Evolutionary conservation across 164 flowering plant genomes (phyloP), one percentile per base, ranked within the genome.

Genomic region (Vitis rotundifolia): DNA sequence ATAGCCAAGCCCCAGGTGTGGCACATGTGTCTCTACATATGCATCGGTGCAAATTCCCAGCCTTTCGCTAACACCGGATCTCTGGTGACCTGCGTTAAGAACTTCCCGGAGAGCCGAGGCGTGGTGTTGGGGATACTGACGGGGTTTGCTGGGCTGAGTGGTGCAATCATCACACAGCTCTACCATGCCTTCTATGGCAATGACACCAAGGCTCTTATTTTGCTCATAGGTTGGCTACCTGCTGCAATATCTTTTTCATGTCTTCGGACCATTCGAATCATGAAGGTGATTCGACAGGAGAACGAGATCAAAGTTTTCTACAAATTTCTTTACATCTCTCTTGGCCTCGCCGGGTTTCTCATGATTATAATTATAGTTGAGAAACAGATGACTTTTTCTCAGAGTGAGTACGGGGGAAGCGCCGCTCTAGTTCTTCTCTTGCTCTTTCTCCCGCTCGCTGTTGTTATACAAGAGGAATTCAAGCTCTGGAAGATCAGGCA

Each of bases 51-150:
- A 0, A 85, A 83, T 56, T 85, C 86, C 14, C 83, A 79, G 37
- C 48, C 86, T 0, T 85, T 83, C 49, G 79, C 84, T 6, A 82
- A 82, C 71, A 82, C 86, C 1, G 86, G 83, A 3, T 76, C 83
- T 1, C 72, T 85, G 2, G 86, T 85, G 29, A 77, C 84, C 0
- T 84, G 88, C 48, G 86, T 84, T 11, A 80, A 82, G 68, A 85
- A 82, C 61, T 83, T 85, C 80, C 88, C 88, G 0, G 82, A 85
- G 29, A 79, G 82, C 64, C 73, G 88, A 0, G 88, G 88, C 11
- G 76, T 64, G 16, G 84, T 85, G 16, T 37, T 85, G 0, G 88
- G 86, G 37, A 64, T 85, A 15, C 61, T 85, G 50, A 83, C 83
- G 72, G 88, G 88, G 0, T 85, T 75, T 63, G 81, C 81, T 0